Conservation (phyloP, 441 rosid genomes). For the Jatropha podagrica region DNA sequence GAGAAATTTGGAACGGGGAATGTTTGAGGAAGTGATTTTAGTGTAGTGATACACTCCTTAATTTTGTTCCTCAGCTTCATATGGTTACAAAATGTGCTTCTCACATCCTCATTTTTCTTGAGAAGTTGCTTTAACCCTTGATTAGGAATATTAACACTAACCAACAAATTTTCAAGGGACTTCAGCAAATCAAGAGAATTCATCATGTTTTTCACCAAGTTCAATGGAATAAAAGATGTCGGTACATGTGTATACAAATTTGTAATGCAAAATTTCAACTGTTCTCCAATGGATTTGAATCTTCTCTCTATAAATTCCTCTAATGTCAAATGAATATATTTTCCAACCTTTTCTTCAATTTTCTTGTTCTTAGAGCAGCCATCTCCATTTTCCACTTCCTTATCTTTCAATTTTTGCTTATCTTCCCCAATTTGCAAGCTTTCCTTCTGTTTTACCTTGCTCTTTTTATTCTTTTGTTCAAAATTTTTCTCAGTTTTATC, state of each 20-base stretch:
- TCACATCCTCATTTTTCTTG: background rate
- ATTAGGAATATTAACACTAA: background rate
- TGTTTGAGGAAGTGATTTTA: constrained; percentile 19
- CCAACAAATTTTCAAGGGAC: background rate
- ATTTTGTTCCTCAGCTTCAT: background rate
- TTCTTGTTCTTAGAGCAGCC: no score
- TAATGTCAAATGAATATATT: background rate
- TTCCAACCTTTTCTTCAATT: background rate
- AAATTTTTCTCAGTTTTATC: constrained; percentile 2
- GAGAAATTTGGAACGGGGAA: constrained; percentile 4
- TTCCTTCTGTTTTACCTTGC: background rate
- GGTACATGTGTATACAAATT: constrained; percentile 38
- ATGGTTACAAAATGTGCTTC: no score
- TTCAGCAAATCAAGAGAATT: constrained; percentile 19
- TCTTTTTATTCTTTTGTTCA: background rate
- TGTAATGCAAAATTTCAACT: constrained; percentile 20
- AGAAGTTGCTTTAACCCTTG: background rate
- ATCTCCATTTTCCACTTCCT: background rate
- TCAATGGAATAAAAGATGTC: constrained; percentile 22
- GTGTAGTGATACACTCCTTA: constrained; percentile 18
- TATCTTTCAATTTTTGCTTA: background rate
- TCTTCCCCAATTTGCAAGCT: background rate
- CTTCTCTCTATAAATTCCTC: constrained; percentile 21
- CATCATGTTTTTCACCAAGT: constrained; percentile 23
- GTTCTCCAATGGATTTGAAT: background rate